Evolutionary conservation across 768 basidiomycete genomes (phyloP).

Genomic region (Amanita jacksonii): DNA sequence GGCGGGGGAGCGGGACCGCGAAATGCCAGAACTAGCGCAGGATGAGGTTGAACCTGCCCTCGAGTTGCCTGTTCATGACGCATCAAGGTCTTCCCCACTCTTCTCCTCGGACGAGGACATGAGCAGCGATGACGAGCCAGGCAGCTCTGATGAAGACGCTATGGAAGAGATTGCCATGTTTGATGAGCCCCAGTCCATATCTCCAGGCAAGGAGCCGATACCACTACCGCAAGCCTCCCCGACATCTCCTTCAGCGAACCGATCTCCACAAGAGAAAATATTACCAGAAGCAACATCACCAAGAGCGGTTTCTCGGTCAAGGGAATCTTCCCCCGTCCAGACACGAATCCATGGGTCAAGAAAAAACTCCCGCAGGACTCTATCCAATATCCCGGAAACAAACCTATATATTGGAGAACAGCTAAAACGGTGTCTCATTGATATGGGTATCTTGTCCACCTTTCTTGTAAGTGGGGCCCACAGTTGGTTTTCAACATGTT

Average conservation of each 20-base stretch:
- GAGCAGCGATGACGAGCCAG: conserved; percentile 54
- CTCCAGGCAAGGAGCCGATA: conserved; percentile 21
- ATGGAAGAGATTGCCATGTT: conserved; percentile 81
- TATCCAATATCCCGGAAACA: conserved; percentile 25
- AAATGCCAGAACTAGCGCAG: conserved; percentile 26
- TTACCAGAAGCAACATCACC: conserved; percentile 17
- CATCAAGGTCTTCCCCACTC: conserved; percentile 42
- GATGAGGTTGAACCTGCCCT: conserved; percentile 57
- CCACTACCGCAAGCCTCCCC: conserved; percentile 23
- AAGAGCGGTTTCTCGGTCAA: conserved; percentile 18
- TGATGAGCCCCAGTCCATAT: conserved; percentile 41
- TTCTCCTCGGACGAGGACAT: conserved; percentile 37
- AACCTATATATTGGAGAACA: conserved; percentile 60
- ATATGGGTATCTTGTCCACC: conserved; percentile 62
- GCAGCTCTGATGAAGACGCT: conserved; percentile 67
- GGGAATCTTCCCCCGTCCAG: conserved; percentile 8
- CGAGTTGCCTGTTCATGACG: conserved; percentile 53
- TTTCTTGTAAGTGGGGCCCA: conserved; percentile 54
- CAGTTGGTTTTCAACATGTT: conserved; percentile 5
- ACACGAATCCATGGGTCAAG: conserved; percentile 33
- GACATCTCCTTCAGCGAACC: conserved; percentile 19
- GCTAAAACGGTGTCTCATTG: conserved; percentile 71
- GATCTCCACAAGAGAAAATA: conserved; percentile 20
- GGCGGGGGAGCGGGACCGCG: conserved; percentile 42
- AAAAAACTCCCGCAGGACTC: conserved; percentile 42